Base-by-base conservation (phyloP, 495 filamentous ascomycete genomes). In the Aspergillus nanangensis region DNA sequence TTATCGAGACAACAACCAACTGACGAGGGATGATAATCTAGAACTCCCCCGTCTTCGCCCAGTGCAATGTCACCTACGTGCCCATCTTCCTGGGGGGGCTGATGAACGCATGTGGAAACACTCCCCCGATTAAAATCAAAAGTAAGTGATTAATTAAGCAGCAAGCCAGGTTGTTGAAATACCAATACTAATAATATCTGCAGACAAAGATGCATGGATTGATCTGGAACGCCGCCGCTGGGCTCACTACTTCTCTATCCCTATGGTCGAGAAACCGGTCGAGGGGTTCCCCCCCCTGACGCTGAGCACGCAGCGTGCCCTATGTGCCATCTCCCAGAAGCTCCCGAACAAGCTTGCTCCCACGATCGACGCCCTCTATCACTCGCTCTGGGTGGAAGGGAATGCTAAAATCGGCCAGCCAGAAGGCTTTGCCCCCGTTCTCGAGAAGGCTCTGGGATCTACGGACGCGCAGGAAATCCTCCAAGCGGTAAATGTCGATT, bases 191-290 rank as follows among this genome's bases (percentile, higher is more conserved):
- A n/a, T n/a, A n/a, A n/a, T n/a, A n/a, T n/a, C n/a, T 25, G 2
- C 47, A 87, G 82, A 90, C 66, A 88, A 90, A 60, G 78, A 77
- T 54, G 67, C 69, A 50, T 90, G 78, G 76, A 80, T 85, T 43
- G 55, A 66, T 45, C 31, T 40, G 8, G 82, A 88, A 55, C 81
- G 83, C 14, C 15, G 64, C n/a, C 79, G 80, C 48, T 88, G 82
- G 82, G 70, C 79, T 1, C 48, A 48, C 0, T 58, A 63, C 45
- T 86, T 87, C 67, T 57, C 68, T 14, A 66, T 88, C 13, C 84
- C 86, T 27, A 82, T 88, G 41, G 45, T 55, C 0, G 51, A 63
- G 0, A 38, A 55, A 0, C 53, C 64, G 18, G 82, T 82, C 1
- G 64, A 78, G 10, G 71, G 75, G 9, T 87, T 88, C 60, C 85